Evolutionary conservation across 305 asterid genomes (phyloP).

Genomic region (Fraxinus xanthoxyloides): DNA sequence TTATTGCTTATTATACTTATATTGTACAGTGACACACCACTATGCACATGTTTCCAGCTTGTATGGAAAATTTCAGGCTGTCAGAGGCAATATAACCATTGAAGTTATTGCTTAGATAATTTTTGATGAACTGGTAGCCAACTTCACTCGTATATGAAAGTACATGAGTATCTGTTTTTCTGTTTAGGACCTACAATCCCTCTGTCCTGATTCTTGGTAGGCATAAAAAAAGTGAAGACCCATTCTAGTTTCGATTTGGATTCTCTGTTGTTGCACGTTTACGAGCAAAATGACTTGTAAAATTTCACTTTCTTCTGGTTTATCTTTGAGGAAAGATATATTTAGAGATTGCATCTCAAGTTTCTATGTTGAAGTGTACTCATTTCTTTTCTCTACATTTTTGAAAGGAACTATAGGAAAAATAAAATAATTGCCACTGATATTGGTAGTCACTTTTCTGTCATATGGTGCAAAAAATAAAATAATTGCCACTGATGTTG

Average conservation of each 20-base stretch:
- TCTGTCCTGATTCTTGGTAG: neutral
- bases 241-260: conserved; percentile 6
- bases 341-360: conserved; percentile 8
- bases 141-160: neutral
- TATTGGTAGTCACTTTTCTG: conserved; percentile 11
- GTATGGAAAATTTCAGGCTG: neutral
- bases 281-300: conserved; percentile 13
- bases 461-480: conserved; percentile 1
- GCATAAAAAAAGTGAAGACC: neutral
- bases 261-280: conserved; percentile 13
- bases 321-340: neutral
- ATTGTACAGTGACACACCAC: neutral
- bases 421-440: conserved; percentile 15
- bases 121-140: conserved; percentile 7
- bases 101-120: conserved; percentile 6
- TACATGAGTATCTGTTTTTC: neutral
- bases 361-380: conserved; percentile 15
- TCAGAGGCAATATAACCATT: conserved; percentile 11
- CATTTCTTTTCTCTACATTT: neutral
- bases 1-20: conserved; percentile 2
- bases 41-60: neutral
- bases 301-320: neutral
- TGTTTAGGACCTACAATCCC: neutral
- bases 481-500: conserved; percentile 5
- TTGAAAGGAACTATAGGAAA: neutral